phyloP scores from a whole-genome alignment of 495 filamentous ascomycete species.

The Penicillium coprophilum region DNA sequence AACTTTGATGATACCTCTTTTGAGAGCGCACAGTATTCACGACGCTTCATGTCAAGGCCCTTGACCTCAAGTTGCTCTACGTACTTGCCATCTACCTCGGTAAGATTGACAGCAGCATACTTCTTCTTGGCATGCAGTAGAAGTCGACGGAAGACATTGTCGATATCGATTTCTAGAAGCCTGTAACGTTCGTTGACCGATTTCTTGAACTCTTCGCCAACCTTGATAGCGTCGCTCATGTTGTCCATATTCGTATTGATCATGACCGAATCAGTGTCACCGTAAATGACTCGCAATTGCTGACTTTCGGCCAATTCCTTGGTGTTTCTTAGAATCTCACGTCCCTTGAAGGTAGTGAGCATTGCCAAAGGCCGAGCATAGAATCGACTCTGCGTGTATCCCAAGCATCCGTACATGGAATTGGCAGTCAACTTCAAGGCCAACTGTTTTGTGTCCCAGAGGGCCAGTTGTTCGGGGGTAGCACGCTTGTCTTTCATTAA shows the following conservation, averaged over 20 bases:
- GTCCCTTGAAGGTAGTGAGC: slow-evolving; percentile 94
- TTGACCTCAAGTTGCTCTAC: slow-evolving; percentile 97
- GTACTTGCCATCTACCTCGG: slow-evolving; percentile 84
- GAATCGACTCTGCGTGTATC: slow-evolving; percentile 93
- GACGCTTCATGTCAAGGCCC: slow-evolving; percentile 93
- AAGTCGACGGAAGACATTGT: slow-evolving; percentile 93
- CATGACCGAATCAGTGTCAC: slow-evolving; percentile 99
- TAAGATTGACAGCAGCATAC: slow-evolving; percentile 94
- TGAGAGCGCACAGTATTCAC: slow-evolving; percentile 92
- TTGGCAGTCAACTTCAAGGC: slow-evolving; percentile 97
- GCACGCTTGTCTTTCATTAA: slow-evolving; percentile 93
- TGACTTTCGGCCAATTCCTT: slow-evolving; percentile 91
- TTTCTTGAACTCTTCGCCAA: slow-evolving; percentile 78
- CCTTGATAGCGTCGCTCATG: slow-evolving; percentile 83
- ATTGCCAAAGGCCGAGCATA: slow-evolving; percentile 93
- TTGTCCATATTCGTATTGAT: slow-evolving; percentile 97
- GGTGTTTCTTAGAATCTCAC: slow-evolving; percentile 93
- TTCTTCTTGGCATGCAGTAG: slow-evolving; percentile 98
- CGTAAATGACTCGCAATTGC: slow-evolving; percentile 90
- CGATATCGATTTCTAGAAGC: slow-evolving; percentile 94
- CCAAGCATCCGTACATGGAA: slow-evolving; percentile 99
- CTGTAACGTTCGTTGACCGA: slow-evolving; percentile 87
- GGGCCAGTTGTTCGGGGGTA: slow-evolving; percentile 78
- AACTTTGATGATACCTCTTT: slow-evolving; percentile 86
- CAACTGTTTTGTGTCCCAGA: slow-evolving; percentile 98